These are phyloP conservation scores for Oemleria cerasiformis DNA, from an alignment of 306 rosid species.

Conservation along the genomic window DNA sequence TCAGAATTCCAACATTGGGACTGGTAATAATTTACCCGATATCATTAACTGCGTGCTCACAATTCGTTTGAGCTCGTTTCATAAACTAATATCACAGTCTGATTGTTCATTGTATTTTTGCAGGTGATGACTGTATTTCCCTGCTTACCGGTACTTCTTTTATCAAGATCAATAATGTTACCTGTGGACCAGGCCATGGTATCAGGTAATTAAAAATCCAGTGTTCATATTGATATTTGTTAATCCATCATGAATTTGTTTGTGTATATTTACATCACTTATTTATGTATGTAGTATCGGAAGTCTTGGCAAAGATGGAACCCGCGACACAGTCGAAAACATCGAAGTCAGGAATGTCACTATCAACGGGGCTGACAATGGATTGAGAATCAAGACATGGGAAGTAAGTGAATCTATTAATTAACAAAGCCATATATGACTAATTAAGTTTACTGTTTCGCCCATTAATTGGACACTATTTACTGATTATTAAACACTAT, in stretches of 20 bases:
- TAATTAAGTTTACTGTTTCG: neutral
- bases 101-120: neutral
- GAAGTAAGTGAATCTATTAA: constrained; percentile 8
- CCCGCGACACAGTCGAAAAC: constrained; percentile 31
- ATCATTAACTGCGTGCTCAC: neutral
- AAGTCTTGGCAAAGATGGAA: constrained; percentile 40
- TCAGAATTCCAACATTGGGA: constrained; percentile 17
- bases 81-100: neutral
- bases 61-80: neutral
- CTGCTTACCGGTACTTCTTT: constrained; percentile 32
- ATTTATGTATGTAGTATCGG: constrained; percentile 35
- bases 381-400: constrained; percentile 63
- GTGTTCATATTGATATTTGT: too few species aligned
- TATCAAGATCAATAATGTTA: constrained; percentile 35
- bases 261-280: neutral
- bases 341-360: constrained; percentile 42
- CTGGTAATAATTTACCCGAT: constrained; percentile 27
- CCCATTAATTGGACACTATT: too few species aligned
- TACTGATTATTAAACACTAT: too few species aligned
- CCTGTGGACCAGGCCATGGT: constrained; percentile 64
- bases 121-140: constrained; percentile 60
- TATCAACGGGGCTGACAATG: constrained; percentile 37
- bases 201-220: constrained; percentile 29
- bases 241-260: neutral
- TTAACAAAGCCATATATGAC: neutral